Percentiles rank a stretch among this genome's conserved stretches.
Conservation (phyloP, 805 yeast genomes). For the Metschnikowia noctiluminum region DNA sequence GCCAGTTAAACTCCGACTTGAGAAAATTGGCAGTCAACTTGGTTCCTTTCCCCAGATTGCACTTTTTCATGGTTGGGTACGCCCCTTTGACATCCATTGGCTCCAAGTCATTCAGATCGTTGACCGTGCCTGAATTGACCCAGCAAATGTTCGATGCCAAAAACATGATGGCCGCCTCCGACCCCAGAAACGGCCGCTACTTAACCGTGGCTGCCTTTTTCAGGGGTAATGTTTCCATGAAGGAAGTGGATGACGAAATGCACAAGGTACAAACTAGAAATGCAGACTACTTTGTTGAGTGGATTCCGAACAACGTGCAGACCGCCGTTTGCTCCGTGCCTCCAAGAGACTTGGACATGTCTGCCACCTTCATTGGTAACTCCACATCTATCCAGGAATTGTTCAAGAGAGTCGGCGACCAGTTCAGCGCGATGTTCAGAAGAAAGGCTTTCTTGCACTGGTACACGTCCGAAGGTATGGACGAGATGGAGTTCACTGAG, state of each 20-base stretch:
- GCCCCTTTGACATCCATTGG: conserved; percentile 86
- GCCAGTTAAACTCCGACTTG: conserved; percentile 89
- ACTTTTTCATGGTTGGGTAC: conserved; percentile 92
- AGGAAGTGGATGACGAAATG: conserved; percentile 95
- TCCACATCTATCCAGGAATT: conserved; percentile 90
- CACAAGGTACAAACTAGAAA: conserved; percentile 77
- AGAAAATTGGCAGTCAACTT: conserved; percentile 91
- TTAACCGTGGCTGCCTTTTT: conserved; percentile 91
- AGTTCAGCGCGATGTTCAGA: conserved; percentile 87
- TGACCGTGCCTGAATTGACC: conserved; percentile 86
- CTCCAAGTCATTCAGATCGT: conserved; percentile 76
- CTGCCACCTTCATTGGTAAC: conserved; percentile 92
- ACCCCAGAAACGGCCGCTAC: conserved; percentile 87
- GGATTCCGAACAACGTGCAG: conserved; percentile 96
- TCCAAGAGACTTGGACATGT: conserved; percentile 79
- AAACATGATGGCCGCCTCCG: conserved; percentile 95
- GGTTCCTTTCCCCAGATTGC: conserved; percentile 93
- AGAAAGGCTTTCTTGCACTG: conserved; percentile 95
- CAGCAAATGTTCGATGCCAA: conserved; percentile 91
- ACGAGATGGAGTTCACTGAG: conserved; percentile 88
- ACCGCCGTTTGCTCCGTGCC: conserved; percentile 91
- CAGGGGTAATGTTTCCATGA: conserved; percentile 88
- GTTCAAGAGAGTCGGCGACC: conserved; percentile 84
- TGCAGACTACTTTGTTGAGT: conserved; percentile 82
- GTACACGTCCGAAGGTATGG: conserved; percentile 97